These are phyloP conservation scores for Cetraspora pellucida DNA, from an alignment of 192 early-diverging fungal species.

Conservation along the genomic window DNA sequence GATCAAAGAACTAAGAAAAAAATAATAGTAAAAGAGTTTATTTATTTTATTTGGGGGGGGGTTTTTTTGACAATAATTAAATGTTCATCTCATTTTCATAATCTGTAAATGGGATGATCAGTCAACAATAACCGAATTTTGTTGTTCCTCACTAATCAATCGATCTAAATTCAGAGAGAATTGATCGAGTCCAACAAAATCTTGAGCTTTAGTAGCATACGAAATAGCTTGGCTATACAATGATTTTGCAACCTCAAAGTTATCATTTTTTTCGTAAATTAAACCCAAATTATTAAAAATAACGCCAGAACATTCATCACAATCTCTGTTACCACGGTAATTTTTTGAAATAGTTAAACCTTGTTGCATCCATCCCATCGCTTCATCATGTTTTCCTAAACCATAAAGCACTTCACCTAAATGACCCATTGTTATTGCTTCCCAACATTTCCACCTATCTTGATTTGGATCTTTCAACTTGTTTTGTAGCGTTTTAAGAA, in stretches of 20 bases:
- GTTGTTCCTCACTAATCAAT: no score
- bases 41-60: no score
- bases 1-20: no score
- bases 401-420: slow-evolving; percentile 55
- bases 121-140: no score
- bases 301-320: slow-evolving; percentile 58
- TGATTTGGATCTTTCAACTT: slow-evolving; percentile 22
- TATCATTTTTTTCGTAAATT: slow-evolving; percentile 50
- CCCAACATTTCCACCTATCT: slow-evolving; percentile 45
- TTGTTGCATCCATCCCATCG: slow-evolving; percentile 60
- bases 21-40: no score
- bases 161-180: no score
- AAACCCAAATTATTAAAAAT: slow-evolving; percentile 54
- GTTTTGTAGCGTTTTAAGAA: slow-evolving; percentile 44
- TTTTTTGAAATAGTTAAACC: slow-evolving; percentile 47
- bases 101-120: no score
- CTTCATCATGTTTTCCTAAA: slow-evolving; percentile 49
- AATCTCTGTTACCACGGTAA: slow-evolving; percentile 47
- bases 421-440: slow-evolving; percentile 56
- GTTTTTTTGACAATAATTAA: no score
- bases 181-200: slow-evolving; percentile 14
- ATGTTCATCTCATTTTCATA: no score
- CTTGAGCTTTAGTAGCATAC: slow-evolving; percentile 23
- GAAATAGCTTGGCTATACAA: slow-evolving; percentile 14
- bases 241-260: background rate